Evolutionary conservation across 176 grass and related monocot species (phyloP), one percentile per base, ranked within the genome.

Genomic region (Carex parvula): DNA sequence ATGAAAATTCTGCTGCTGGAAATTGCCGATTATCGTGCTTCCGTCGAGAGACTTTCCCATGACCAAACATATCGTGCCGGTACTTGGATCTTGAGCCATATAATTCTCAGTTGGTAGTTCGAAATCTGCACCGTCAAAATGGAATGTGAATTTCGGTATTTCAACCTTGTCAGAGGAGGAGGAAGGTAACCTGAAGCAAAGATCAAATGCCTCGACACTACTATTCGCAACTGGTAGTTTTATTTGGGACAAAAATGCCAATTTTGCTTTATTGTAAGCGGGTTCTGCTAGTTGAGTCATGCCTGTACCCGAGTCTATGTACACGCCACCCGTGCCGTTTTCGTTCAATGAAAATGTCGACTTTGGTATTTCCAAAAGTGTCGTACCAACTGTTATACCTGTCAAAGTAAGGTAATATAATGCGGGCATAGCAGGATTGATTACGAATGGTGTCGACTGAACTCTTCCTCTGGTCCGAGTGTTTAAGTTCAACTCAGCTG

Each of bases 231-330:
- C 33, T 6, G 84, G 87, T 5, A 93, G 68, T 21, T 61, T 76
- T 21, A 89, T 15, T 75, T 94, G 87, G 14, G 74, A 29, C 30
- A 81, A 15, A 84, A 95, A 92, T 14, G 83, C 91, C n/a, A 59
- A 37, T 81, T 57, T 58, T 56, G 89, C 7, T 39, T 58, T 17
- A 4, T 35, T n/a, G 75, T 80, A 91, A 50, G 79, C 89, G 13
- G 67, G 75, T 79, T 24, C 8, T 8, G 83, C 89, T 15, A 96
- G 61, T 46, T 18, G 53, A 2, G 91, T 92, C 3, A 91, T 18
- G 16, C 24, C n/a, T 0, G 91, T 87, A 32, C 89, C 91, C 0
- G 93, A 92, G 87, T 95, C 93, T 66, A 92, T 92, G 55, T 90
- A n/a, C 67, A 90, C 60, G 12, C 93, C 93, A 21, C 90, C 85